phyloP scores from a whole-genome alignment of 2,329 filamentous ascomycete genomes.

The Penicillium sp. region DNA sequence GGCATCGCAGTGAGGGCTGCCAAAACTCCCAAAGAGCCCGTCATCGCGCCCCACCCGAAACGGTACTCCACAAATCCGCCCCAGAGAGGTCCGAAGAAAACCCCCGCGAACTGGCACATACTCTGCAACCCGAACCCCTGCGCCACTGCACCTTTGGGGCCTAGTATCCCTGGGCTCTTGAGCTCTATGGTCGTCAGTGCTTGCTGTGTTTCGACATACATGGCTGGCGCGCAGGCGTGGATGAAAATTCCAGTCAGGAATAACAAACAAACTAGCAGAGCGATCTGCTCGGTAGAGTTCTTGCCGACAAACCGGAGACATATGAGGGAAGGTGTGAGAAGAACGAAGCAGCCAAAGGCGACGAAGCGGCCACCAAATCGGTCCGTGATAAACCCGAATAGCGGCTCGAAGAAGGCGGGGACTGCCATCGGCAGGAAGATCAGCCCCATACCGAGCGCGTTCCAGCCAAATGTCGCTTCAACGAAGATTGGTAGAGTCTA shows the following conservation, averaged over 20 bases:
- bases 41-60: constrained; percentile 36
- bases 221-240: constrained; percentile 60
- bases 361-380: constrained; percentile 64
- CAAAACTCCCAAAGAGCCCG: constrained; percentile 30
- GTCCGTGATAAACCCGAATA: constrained; percentile 56
- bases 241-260: constrained; percentile 61
- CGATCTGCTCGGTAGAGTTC: constrained; percentile 61
- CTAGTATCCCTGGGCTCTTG: constrained; percentile 68
- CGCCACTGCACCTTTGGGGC: constrained; percentile 56
- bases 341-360: constrained; percentile 56
- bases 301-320: constrained; percentile 64
- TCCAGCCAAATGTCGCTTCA: constrained; percentile 56
- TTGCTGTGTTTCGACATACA: constrained; percentile 71
- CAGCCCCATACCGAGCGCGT: constrained; percentile 58
- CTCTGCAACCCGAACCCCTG: constrained; percentile 67
- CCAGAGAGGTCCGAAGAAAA: constrained; percentile 61
- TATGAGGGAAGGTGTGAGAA: constrained; percentile 62
- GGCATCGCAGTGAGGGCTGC: constrained; percentile 29
- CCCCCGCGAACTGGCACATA: constrained; percentile 62
- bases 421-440: constrained; percentile 61
- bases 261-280: constrained; percentile 65
- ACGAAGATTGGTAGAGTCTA: constrained; percentile 56
- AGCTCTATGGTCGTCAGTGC: constrained; percentile 56
- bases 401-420: constrained; percentile 62
- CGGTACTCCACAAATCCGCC: constrained; percentile 47